Conservation (phyloP, 2,329 filamentous ascomycete genomes). For the Aspergillus terreus region DNA sequence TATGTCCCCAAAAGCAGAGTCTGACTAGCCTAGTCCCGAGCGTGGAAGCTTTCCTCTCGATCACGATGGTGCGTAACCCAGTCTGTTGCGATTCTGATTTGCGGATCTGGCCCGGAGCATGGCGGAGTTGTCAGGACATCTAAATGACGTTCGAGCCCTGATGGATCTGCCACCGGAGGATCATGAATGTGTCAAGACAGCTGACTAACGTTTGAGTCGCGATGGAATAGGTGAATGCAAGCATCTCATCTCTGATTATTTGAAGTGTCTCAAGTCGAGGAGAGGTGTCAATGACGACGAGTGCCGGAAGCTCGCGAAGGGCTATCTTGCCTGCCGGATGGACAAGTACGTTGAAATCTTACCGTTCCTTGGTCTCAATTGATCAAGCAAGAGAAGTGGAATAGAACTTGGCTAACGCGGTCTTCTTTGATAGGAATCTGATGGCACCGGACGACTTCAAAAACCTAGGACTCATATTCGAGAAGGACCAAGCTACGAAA, state of each 20-base stretch:
- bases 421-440: constrained; percentile 62
- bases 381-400: neutral
- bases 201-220: no score
- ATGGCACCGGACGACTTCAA: constrained; percentile 96
- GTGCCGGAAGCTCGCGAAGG: constrained; percentile 81
- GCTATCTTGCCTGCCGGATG: constrained; percentile 89
- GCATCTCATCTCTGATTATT: constrained; percentile 76
- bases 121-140: no score
- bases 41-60: constrained; percentile 95
- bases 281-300: constrained; percentile 81
- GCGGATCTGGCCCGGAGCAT: no score
- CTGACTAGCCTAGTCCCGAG: constrained; percentile 61
- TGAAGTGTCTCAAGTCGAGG: constrained; percentile 80
- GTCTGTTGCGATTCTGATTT: neutral
- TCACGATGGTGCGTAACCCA: constrained; percentile 64
- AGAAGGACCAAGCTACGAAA: constrained; percentile 29
- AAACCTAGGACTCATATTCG: constrained; percentile 76
- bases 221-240: constrained; percentile 72
- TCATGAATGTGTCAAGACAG: no score
- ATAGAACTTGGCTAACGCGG: neutral
- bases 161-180: neutral
- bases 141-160: neutral
- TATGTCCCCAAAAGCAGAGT: neutral
- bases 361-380: neutral
- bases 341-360: constrained; percentile 63